These are phyloP conservation scores for Boletus vinaceobasis DNA, from an alignment of 768 basidiomycete genomes.

Conservation along the genomic window DNA sequence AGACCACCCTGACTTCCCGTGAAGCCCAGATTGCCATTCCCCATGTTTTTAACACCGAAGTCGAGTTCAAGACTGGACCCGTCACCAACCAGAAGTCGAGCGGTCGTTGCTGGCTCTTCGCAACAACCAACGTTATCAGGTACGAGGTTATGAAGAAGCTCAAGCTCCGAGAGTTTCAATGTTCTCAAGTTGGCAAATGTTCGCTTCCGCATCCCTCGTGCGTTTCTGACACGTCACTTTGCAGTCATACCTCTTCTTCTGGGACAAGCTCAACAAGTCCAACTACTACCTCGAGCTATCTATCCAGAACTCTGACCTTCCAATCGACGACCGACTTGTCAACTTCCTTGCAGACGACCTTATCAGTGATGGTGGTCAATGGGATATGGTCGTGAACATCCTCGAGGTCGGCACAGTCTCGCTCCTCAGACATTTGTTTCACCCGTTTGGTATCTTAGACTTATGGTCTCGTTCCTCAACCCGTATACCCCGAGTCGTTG, in stretches of 20 bases:
- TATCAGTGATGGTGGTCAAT: constrained; percentile 90
- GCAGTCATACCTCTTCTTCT: constrained; percentile 91
- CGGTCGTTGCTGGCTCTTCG: constrained; percentile 95
- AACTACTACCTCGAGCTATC: constrained; percentile 88
- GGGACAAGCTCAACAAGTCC: constrained; percentile 90
- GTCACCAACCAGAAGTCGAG: constrained; percentile 85
- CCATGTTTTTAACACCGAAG: constrained; percentile 78
- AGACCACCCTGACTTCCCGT: constrained; percentile 59
- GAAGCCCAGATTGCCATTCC: constrained; percentile 56
- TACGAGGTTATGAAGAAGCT: constrained; percentile 83
- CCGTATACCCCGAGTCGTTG: constrained; percentile 78
- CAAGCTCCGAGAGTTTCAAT: constrained; percentile 84
- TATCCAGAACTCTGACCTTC: constrained; percentile 75
- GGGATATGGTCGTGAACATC: constrained; percentile 84
- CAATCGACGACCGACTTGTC: constrained; percentile 81
- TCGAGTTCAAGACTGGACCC: constrained; percentile 80
- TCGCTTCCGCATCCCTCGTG: background rate
- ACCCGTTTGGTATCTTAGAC: constrained; percentile 38
- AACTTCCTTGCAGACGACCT: constrained; percentile 71
- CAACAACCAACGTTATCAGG: constrained; percentile 82
- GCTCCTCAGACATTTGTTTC: constrained; percentile 20
- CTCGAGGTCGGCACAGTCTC: constrained; percentile 44
- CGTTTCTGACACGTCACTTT: constrained; percentile 5
- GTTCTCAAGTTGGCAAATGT: constrained; percentile 64
- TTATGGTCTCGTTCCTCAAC: constrained; percentile 86